Evolutionary conservation across 768 basidiomycete genomes (phyloP).

Genomic region (Imleria badia): DNA sequence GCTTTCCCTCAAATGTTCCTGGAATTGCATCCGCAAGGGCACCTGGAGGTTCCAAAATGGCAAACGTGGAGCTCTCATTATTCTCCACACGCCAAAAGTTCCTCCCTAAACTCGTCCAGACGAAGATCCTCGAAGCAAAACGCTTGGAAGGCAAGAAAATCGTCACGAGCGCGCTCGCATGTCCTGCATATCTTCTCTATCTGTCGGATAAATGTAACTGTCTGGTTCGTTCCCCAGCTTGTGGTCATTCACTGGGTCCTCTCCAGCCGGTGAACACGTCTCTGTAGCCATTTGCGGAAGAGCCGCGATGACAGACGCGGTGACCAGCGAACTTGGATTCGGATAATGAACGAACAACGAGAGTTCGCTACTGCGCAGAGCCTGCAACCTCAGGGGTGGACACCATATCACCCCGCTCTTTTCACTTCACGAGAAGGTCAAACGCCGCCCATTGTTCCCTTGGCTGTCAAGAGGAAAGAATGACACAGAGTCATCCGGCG

Average conservation of each 20-base stretch:
- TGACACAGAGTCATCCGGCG: not conserved
- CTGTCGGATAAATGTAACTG: conserved; percentile 16
- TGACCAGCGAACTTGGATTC: not conserved
- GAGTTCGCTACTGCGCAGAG: conserved; percentile 2
- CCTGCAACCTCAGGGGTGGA: not conserved
- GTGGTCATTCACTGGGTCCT: not conserved
- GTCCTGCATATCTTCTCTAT: conserved; percentile 29
- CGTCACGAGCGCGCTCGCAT: conserved; percentile 25
- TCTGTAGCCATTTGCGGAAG: conserved; percentile 8
- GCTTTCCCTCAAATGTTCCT: not conserved
- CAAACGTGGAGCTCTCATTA: conserved; percentile 30
- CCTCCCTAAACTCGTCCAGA: conserved; percentile 15
- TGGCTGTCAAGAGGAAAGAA: conserved; percentile 5
- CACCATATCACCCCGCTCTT: conserved; percentile 11
- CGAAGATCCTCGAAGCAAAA: conserved; percentile 11
- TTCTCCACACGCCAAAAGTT: conserved; percentile 23
- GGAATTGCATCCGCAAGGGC: conserved; percentile 24
- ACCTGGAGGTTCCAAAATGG: conserved; percentile 25
- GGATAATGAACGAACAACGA: conserved; percentile 8
- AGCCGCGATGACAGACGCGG: not conserved
- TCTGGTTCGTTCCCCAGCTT: not conserved
- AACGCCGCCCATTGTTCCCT: not conserved
- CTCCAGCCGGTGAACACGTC: conserved; percentile 10
- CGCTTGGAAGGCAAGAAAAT: conserved; percentile 21
- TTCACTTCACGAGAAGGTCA: conserved; percentile 6